Evolutionary conservation across 305 asterid species (phyloP).

Genomic region (Striga hermonthica): DNA sequence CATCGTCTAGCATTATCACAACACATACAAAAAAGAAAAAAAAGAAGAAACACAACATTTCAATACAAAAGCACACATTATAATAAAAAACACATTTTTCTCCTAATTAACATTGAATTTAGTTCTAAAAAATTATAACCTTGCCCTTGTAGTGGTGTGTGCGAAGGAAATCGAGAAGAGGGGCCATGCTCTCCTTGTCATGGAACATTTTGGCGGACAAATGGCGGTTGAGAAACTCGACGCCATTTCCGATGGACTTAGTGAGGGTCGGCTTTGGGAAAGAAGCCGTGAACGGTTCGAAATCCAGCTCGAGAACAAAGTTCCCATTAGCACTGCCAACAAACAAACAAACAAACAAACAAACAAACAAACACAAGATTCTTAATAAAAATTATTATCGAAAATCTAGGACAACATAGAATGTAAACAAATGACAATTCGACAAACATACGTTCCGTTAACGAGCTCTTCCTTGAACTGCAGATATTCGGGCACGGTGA

Average conservation of each 20-base stretch:
- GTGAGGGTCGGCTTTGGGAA: constrained; percentile 94
- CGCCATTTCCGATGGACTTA: constrained; percentile 95
- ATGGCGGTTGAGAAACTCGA: constrained; percentile 91
- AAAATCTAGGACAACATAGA: too few species aligned
- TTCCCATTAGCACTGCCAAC: constrained; percentile 61
- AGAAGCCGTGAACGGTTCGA: constrained; percentile 84
- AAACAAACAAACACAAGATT: neutral
- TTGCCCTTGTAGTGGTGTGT: constrained; percentile 78
- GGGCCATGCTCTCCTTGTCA: constrained; percentile 89
- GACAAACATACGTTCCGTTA: constrained; percentile 57
- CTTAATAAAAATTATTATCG: too few species aligned
- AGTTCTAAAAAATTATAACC: constrained; percentile 34
- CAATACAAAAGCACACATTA: too few species aligned
- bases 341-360: neutral
- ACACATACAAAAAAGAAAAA: neutral
- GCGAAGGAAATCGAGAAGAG: constrained; percentile 87
- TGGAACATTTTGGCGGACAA: constrained; percentile 98
- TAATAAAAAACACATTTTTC: too few species aligned
- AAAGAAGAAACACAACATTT: neutral
- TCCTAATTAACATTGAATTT: neutral
- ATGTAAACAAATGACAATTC: neutral
- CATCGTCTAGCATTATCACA: constrained; percentile 55
- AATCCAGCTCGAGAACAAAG: constrained; percentile 94
- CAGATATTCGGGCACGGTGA: constrained; percentile 75
- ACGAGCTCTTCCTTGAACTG: constrained; percentile 93